A percentile compares a stretch with the other conserved stretches of the same genome.
Conservation (phyloP, 2,329 filamentous ascomycete species). For the Bimuria novae-zelandiae region DNA sequence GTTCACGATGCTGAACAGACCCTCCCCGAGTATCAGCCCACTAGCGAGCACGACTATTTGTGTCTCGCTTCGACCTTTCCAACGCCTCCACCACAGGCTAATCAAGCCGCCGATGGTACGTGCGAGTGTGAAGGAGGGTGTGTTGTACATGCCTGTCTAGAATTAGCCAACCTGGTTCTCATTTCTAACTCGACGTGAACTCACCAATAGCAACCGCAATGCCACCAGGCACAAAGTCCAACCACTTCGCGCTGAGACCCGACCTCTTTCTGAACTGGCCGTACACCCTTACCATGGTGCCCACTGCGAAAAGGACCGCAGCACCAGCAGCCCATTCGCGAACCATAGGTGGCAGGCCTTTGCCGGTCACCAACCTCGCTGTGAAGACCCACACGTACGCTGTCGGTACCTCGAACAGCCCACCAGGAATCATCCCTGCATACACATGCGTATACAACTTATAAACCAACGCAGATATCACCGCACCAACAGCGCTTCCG, state of each 20-base stretch:
- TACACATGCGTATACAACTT: constrained; percentile 90
- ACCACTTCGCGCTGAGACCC: constrained; percentile 60
- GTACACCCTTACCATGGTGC: constrained; percentile 69
- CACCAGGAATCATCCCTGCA: constrained; percentile 70
- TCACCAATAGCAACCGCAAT: constrained; percentile 92
- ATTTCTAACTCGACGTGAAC: constrained; percentile 31
- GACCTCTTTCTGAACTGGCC: constrained; percentile 35
- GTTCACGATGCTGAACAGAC: constrained; percentile 89
- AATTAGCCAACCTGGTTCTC: not conserved
- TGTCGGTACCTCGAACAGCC: constrained; percentile 90
- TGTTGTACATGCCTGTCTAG: constrained; percentile 85
- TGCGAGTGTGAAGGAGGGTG: constrained; percentile 91
- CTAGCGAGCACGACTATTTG: constrained; percentile 86
- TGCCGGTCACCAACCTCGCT: constrained; percentile 86
- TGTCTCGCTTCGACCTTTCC: constrained; percentile 64
- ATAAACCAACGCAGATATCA: constrained; percentile 86
- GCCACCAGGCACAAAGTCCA: constrained; percentile 80
- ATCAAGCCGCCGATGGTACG: constrained; percentile 78
- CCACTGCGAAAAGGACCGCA: constrained; percentile 72
- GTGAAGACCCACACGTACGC: constrained; percentile 98
- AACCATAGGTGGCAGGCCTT: constrained; percentile 83
- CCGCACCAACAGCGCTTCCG: constrained; percentile 81
- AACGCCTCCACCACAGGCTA: constrained; percentile 76
- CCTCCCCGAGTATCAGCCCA: constrained; percentile 90
- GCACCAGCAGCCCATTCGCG: constrained; percentile 76